A percentile compares a stretch with the other conserved stretches of the same genome.
phyloP scores from a whole-genome alignment of 2,329 filamentous ascomycete genomes.

The Aspergillus sp. region DNA sequence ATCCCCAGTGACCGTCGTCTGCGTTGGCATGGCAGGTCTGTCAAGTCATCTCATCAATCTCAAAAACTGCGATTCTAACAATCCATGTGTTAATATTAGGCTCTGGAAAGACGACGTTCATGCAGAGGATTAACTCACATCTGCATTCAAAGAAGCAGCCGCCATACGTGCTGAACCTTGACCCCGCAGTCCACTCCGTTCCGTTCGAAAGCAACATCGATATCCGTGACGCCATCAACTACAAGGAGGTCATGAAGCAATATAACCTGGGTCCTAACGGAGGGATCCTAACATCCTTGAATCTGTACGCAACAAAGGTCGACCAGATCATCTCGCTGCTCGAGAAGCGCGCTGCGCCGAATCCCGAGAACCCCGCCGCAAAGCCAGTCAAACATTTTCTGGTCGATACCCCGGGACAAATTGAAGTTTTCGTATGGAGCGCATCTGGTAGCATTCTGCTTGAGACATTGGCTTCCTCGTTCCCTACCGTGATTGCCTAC shows the following conservation, averaged over 20 bases:
- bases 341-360: conserved; percentile 77
- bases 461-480: conserved; percentile 86
- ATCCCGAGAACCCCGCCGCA: conserved; percentile 42
- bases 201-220: conserved; percentile 98
- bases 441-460: conserved; percentile 92
- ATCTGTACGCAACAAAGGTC: conserved; percentile 96
- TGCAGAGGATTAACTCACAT: conserved; percentile 95
- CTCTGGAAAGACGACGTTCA: conserved; percentile 99
- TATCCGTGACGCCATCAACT: conserved; percentile 98
- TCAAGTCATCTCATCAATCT: background rate
- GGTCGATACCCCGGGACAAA: conserved; percentile 94
- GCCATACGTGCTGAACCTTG: conserved; percentile 95
- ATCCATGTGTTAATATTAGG: conserved; percentile 52
- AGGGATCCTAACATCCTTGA: conserved; percentile 90
- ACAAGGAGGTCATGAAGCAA: conserved; percentile 99
- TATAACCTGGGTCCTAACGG: conserved; percentile 98
- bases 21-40: conserved; percentile 91
- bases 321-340: conserved; percentile 88
- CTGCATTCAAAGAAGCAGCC: conserved; percentile 77
- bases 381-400: conserved; percentile 78
- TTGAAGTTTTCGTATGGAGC: conserved; percentile 98
- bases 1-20: conserved; percentile 78
- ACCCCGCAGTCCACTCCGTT: conserved; percentile 88
- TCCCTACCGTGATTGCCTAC: conserved; percentile 96
- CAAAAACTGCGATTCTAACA: conserved; percentile 5